These are phyloP conservation scores for Strobilomyces echinocephalus DNA, from an alignment of 768 basidiomycete species.

Conservation along the genomic window DNA sequence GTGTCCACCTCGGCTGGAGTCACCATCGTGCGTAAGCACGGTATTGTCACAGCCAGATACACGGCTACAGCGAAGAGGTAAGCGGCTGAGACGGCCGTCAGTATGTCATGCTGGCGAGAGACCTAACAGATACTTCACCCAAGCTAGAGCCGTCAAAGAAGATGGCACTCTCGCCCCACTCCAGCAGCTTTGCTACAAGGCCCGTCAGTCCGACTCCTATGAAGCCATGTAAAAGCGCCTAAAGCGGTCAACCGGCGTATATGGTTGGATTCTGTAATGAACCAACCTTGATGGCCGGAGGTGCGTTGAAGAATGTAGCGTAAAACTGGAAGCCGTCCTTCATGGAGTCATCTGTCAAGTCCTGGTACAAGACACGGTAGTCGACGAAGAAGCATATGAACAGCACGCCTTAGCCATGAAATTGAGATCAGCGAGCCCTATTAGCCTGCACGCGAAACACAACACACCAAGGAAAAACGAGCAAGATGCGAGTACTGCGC, in stretches of 20 bases:
- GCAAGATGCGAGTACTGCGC: slow-evolving; percentile 79
- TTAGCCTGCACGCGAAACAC: slow-evolving; percentile 17
- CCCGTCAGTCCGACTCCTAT: slow-evolving; percentile 73
- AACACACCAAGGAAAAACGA: slow-evolving; percentile 84
- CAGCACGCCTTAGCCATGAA: slow-evolving; percentile 52
- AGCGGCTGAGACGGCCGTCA: slow-evolving; percentile 43
- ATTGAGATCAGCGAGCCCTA: neutral
- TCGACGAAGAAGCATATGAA: slow-evolving; percentile 87
- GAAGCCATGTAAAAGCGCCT: slow-evolving; percentile 87
- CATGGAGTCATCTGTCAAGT: slow-evolving; percentile 57
- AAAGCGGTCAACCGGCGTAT: neutral
- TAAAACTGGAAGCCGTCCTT: slow-evolving; percentile 87
- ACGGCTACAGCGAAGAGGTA: slow-evolving; percentile 74
- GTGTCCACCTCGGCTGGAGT: slow-evolving; percentile 55
- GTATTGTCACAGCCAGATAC: slow-evolving; percentile 80
- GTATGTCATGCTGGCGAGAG: neutral
- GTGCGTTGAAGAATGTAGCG: slow-evolving; percentile 87
- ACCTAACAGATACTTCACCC: slow-evolving; percentile 44
- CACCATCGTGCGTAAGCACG: slow-evolving; percentile 71
- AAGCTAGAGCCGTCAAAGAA: slow-evolving; percentile 91
- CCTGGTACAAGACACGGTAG: slow-evolving; percentile 73
- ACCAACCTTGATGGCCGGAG: slow-evolving; percentile 86
- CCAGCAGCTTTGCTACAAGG: slow-evolving; percentile 72
- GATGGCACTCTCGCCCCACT: slow-evolving; percentile 89
- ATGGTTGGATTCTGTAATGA: neutral